phyloP scores from a whole-genome alignment of 2,329 filamentous ascomycete species.

The Penicillium frequentans region DNA sequence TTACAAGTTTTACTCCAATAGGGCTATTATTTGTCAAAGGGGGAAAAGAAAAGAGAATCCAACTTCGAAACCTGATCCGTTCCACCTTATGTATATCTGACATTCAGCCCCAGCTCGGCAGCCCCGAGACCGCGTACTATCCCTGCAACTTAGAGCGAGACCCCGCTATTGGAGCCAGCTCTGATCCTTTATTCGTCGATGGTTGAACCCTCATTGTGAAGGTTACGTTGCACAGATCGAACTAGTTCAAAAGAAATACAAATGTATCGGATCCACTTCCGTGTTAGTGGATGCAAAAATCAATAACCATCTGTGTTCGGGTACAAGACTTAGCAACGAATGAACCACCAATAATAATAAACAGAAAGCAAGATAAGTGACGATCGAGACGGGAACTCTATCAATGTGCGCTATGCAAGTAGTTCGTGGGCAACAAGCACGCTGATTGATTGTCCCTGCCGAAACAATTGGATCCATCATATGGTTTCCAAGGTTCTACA shows the following conservation, averaged over 20 bases:
- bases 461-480: background rate
- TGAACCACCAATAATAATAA: background rate
- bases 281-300: background rate
- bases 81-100: conserved; percentile 12
- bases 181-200: background rate
- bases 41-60: background rate
- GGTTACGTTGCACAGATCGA: background rate
- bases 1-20: conserved; percentile 7
- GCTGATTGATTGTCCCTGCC: background rate
- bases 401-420: background rate
- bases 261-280: background rate
- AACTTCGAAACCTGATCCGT: background rate
- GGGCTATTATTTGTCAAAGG: conserved; percentile 1
- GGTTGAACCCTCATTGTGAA: background rate
- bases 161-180: background rate
- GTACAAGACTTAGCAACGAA: background rate
- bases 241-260: background rate
- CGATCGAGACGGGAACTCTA: background rate
- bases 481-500: background rate
- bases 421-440: background rate
- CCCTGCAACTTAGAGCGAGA: background rate
- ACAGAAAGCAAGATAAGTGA: background rate
- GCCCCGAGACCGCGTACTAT: conserved; percentile 3
- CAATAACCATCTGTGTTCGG: background rate
- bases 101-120: conserved; percentile 14